These are phyloP conservation scores for Austroboletus olivaceoglutinosus DNA, from an alignment of 1,284 basidiomycete genomes.

Conservation along the genomic window DNA sequence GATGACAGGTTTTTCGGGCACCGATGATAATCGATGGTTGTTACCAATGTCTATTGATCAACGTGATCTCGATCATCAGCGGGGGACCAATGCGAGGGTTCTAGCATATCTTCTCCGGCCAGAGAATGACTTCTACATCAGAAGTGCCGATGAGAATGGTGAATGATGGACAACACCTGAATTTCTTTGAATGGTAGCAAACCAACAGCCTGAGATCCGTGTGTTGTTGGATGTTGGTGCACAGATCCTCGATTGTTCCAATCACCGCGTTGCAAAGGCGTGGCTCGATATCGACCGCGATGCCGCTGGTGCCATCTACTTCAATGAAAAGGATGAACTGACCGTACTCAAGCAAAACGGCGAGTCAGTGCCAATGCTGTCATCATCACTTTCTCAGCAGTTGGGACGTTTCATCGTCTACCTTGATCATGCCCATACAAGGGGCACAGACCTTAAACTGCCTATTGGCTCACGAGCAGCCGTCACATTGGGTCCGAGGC, in stretches of 20 bases:
- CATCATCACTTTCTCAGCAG: background rate
- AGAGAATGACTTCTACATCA: too few relatives aligned
- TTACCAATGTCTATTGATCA: background rate
- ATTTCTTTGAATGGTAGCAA: too few relatives aligned
- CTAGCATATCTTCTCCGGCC: too few relatives aligned
- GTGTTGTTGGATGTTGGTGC: background rate
- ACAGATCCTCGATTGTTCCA: background rate
- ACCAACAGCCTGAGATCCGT: too few relatives aligned
- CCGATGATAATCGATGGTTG: conserved; percentile 3
- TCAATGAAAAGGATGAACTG: too few relatives aligned
- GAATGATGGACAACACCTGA: too few relatives aligned
- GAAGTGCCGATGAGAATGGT: too few relatives aligned
- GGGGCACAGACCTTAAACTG: background rate
- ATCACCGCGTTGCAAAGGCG: background rate
- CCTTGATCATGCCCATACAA: background rate
- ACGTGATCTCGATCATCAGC: too few relatives aligned
- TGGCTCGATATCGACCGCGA: background rate
- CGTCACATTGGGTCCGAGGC: background rate
- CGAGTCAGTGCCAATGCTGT: background rate
- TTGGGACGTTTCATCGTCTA: background rate
- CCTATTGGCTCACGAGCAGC: background rate
- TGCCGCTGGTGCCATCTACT: too few relatives aligned
- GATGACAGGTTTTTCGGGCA: conserved; percentile 7
- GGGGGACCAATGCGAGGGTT: too few relatives aligned
- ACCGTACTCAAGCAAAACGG: background rate